phyloP scores from a whole-genome alignment of 495 filamentous ascomycete genomes.

The Neurospora sublineolata region DNA sequence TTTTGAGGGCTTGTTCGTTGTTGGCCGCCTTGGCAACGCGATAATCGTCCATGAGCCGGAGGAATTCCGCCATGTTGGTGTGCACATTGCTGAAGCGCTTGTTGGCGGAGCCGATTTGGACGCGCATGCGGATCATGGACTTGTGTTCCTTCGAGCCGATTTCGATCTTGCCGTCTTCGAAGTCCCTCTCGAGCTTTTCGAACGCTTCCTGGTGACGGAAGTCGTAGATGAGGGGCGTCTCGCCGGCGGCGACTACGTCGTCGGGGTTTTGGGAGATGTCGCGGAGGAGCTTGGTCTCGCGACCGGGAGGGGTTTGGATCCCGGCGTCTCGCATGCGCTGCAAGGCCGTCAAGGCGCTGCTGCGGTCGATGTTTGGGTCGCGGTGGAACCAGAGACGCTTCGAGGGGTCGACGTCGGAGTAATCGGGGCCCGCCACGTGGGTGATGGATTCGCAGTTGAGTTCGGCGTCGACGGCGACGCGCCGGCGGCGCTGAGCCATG shows the following conservation, averaged over 20 bases:
- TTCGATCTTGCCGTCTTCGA: conserved; percentile 5
- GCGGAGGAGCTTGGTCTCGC: conserved; percentile 20
- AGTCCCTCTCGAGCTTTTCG: conserved; percentile 21
- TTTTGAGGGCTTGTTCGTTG: neutral
- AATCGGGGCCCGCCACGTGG: conserved; percentile 29
- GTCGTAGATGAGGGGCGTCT: conserved; percentile 12
- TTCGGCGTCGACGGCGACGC: conserved; percentile 45
- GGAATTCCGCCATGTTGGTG: conserved; percentile 14
- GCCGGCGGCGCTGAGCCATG: conserved; percentile 36
- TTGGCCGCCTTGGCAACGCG: neutral
- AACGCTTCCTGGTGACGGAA: conserved; percentile 21
- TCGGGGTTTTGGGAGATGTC: conserved; percentile 13
- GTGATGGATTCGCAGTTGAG: conserved; percentile 37
- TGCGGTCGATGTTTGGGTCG: conserved; percentile 23
- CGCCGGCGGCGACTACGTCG: neutral
- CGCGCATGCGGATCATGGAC: conserved; percentile 9
- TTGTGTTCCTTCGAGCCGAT: conserved; percentile 13
- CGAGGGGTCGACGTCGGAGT: neutral
- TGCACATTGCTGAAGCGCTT: conserved; percentile 14
- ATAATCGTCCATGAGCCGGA: neutral
- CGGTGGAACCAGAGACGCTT: conserved; percentile 12
- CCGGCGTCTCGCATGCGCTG: conserved; percentile 25
- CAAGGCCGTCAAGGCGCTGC: conserved; percentile 14
- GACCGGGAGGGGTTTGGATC: conserved; percentile 17
- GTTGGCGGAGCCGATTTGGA: conserved; percentile 16